A percentile compares a stretch with the other conserved stretches of the same genome.
These are phyloP conservation scores for Neurospora sp. DNA, from an alignment of 495 filamentous ascomycete genomes.

Conservation along the genomic window DNA sequence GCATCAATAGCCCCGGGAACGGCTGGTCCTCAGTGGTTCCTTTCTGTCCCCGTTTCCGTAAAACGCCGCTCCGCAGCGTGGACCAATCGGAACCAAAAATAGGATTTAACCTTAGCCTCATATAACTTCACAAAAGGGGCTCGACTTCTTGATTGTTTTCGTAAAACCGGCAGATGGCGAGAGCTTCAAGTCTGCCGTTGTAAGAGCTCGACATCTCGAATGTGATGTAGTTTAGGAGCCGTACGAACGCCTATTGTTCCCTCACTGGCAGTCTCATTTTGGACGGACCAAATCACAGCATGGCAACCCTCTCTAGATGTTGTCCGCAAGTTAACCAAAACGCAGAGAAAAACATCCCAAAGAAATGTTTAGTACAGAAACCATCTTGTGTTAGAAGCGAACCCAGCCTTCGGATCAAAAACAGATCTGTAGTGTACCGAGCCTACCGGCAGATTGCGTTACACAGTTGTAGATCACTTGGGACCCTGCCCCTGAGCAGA, in stretches of 20 bases:
- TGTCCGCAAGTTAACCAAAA: background rate
- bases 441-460: background rate
- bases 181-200: background rate
- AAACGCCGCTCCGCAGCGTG: background rate
- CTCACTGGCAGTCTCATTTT: background rate
- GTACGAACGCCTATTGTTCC: background rate
- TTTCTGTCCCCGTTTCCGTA: background rate
- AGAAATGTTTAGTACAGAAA: background rate
- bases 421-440: background rate
- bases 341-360: background rate
- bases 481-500: background rate
- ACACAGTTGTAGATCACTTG: background rate
- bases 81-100: background rate
- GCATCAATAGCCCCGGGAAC: background rate
- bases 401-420: background rate
- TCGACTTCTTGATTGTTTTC: background rate
- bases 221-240: background rate
- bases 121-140: background rate
- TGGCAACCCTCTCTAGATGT: background rate
- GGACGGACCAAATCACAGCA: background rate
- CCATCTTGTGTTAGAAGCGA: background rate
- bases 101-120: background rate
- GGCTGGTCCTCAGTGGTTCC: background rate
- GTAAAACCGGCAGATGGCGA: background rate
- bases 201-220: background rate